Evolutionary conservation across 2,329 filamentous ascomycete species (phyloP).

Genomic region (Neonectria sp.): DNA sequence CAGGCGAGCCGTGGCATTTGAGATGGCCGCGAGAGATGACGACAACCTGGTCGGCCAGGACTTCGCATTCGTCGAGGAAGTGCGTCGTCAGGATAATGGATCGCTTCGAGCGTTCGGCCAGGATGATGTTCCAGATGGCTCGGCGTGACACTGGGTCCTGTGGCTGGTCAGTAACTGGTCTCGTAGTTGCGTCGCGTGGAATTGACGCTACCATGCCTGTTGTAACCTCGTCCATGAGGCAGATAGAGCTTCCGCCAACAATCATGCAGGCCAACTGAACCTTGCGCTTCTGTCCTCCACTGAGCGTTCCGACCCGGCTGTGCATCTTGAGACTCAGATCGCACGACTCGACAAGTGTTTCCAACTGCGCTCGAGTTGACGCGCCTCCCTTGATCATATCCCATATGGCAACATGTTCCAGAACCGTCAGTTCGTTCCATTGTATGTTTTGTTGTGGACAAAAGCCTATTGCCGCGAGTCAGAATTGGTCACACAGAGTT

Average conservation of each 20-base stretch:
- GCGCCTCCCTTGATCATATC: constrained; percentile 67
- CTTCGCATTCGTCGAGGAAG: constrained; percentile 79
- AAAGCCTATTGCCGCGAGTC: constrained; percentile 51
- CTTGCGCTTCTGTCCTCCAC: constrained; percentile 79
- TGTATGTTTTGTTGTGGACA: constrained; percentile 80
- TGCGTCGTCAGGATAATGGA: constrained; percentile 79
- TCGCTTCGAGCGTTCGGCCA: constrained; percentile 72
- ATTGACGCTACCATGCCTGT: too few relatives aligned
- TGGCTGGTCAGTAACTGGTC: constrained; percentile 59
- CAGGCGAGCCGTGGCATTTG: constrained; percentile 74
- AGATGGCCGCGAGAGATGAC: constrained; percentile 75
- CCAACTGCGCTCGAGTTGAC: constrained; percentile 57
- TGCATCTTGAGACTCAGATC: constrained; percentile 72
- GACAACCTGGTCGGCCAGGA: constrained; percentile 77
- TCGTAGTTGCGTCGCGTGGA: too few relatives aligned
- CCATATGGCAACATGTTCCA: constrained; percentile 76
- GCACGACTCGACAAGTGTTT: constrained; percentile 66
- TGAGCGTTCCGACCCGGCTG: constrained; percentile 70
- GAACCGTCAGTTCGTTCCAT: constrained; percentile 76
- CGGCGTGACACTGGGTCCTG: constrained; percentile 76
- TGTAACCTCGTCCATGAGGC: constrained; percentile 72
- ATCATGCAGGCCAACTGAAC: constrained; percentile 81
- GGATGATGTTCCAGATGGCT: constrained; percentile 79
- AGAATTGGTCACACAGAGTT: too few relatives aligned
- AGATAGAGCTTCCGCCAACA: constrained; percentile 76